Evolutionary conservation across 139 green algal species (phyloP), one percentile per base, ranked within the genome.

Genomic region (Raphidocelis subcapitata): DNA sequence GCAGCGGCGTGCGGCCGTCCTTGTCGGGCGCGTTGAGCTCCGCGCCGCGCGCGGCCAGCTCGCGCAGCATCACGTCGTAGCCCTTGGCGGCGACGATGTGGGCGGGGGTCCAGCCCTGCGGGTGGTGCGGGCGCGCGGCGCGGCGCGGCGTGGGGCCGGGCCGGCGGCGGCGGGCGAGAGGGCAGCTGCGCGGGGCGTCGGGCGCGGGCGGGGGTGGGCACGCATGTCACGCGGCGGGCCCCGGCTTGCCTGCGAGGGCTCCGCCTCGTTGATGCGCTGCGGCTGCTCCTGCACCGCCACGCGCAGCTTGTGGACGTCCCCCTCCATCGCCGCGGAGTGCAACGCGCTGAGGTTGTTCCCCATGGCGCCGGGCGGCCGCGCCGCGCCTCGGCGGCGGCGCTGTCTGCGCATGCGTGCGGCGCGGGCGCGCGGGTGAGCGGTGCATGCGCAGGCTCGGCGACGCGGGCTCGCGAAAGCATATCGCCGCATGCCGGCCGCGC

Each of bases 1-100:
- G 81, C n/a, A 89, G 71, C 10, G 81, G 60, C 20, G 84, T 89
- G 55, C 74, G 73, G 28, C 82, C 79, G 21, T 82, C 70, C 79
- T 82, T 82, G 67, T 82, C 80, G 0, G 18, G 21, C 1, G 75
- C 10, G 80, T 85, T 72, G n/a, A 57, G 67, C 0, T 69, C 47
- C 14, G 75, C 68, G 2, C 75, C 75, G 0, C 80, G 69, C 5
- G 68, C 64, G n/a, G 83, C 32, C 51, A 86, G 69, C 76, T 86
- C 81, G 18, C 81, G 57, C 1, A 67, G 60, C 15, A 80, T 78
- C 1, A 66, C 37, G 41, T 81, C 73, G 28, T 62, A 81, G 4
- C 76, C 76, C 18, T 76, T 73, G 28, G 32, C 59, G 5, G 81
- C 65, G 0, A 68, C 64, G 24, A 78, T 72, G 51, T 78, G 72